phyloP scores from a whole-genome alignment of 2,329 filamentous ascomycete species.

The Septoria petroselini region DNA sequence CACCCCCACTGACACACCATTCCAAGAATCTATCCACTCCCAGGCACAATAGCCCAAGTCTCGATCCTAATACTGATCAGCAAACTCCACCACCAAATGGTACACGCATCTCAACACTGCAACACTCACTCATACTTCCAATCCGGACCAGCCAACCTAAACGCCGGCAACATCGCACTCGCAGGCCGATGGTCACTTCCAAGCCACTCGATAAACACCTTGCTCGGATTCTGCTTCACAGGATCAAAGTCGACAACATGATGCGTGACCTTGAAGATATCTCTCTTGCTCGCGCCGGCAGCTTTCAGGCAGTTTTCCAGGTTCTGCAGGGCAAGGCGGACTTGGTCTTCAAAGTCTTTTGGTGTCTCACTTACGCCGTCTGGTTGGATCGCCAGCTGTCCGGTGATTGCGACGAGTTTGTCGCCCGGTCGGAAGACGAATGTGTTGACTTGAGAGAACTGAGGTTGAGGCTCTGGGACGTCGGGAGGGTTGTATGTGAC shows the following conservation, averaged over 20 bases:
- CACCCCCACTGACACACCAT: too few species aligned
- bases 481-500: constrained; percentile 11
- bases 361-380: constrained; percentile 16
- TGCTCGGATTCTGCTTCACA: constrained; percentile 23
- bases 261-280: constrained; percentile 29
- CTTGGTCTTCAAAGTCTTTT: constrained; percentile 19
- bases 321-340: constrained; percentile 21
- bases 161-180: constrained; percentile 24
- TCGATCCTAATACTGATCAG: constrained; percentile 16
- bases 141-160: constrained; percentile 18
- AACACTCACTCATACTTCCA: constrained; percentile 18
- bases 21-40: neutral
- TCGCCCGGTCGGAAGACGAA: constrained; percentile 19
- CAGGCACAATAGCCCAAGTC: constrained; percentile 23
- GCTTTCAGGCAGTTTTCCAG: constrained; percentile 25
- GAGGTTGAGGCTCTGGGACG: constrained; percentile 20
- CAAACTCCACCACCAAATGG: neutral
- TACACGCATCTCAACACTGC: neutral
- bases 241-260: constrained; percentile 25
- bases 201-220: constrained; percentile 25
- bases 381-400: constrained; percentile 22
- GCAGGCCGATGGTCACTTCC: constrained; percentile 22
- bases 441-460: constrained; percentile 24
- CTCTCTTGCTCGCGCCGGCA: constrained; percentile 21
- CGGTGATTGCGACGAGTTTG: constrained; percentile 23